Evolutionary conservation across 176 grass and related monocot genomes (phyloP).

Genomic region (Saccharum officinarum): DNA sequence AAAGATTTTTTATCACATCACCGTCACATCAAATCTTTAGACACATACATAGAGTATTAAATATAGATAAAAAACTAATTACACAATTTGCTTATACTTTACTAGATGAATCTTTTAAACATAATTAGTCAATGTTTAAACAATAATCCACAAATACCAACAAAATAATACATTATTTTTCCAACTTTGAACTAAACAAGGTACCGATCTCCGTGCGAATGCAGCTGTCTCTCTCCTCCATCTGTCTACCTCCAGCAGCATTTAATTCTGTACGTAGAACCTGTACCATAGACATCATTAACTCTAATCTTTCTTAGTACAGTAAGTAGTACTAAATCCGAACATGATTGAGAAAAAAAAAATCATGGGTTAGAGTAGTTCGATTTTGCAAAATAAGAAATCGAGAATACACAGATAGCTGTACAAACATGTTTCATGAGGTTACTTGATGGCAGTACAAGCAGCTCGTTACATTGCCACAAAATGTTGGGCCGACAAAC

Average conservation of each 20-base stretch:
- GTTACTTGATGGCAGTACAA: neutral
- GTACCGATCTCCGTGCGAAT: neutral
- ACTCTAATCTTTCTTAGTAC: slow-evolving; percentile 11
- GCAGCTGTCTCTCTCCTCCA: neutral
- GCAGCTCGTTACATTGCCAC: slow-evolving; percentile 27
- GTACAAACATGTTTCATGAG: slow-evolving; percentile 18
- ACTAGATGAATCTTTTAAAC: too few relatives aligned
- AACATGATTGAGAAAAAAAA: neutral
- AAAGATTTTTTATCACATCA: too few relatives aligned
- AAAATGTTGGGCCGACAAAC: slow-evolving; percentile 33
- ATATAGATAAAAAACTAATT: too few relatives aligned
- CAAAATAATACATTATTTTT: too few relatives aligned
- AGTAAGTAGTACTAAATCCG: neutral
- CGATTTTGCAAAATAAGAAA: neutral
- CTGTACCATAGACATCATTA: slow-evolving; percentile 36
- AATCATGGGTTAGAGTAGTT: neutral
- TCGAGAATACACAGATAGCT: slow-evolving; percentile 31
- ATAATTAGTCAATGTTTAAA: too few relatives aligned
- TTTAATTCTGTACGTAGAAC: slow-evolving; percentile 25
- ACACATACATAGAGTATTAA: too few relatives aligned
- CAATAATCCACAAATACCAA: too few relatives aligned
- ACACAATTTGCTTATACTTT: too few relatives aligned
- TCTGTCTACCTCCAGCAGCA: slow-evolving; percentile 3
- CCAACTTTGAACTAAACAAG: too few relatives aligned
- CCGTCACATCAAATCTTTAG: too few relatives aligned